These are phyloP conservation scores for Botrytis byssoidea DNA, from an alignment of 2,329 filamentous ascomycete species.

Conservation along the genomic window DNA sequence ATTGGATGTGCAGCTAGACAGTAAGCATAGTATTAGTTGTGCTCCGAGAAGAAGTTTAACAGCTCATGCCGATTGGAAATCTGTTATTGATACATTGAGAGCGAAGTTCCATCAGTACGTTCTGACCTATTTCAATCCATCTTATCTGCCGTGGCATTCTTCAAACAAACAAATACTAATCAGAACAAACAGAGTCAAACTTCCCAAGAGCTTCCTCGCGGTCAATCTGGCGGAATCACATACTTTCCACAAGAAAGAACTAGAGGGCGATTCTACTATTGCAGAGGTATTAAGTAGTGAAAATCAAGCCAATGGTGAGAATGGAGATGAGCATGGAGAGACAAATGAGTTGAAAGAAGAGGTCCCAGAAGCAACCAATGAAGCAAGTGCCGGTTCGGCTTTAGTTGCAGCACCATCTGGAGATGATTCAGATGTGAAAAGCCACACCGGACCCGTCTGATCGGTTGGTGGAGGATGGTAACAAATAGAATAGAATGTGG, in stretches of 20 bases:
- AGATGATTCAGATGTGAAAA: neutral
- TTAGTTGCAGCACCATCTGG: neutral
- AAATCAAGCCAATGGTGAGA: neutral
- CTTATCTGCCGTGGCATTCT: neutral
- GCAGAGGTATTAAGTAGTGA: neutral
- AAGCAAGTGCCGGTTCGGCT: neutral
- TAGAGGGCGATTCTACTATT: conserved; percentile 1
- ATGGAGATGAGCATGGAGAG: neutral
- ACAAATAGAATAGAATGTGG: neutral
- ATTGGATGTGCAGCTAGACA: conserved; percentile 92
- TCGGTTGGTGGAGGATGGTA: neutral
- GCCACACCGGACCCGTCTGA: neutral
- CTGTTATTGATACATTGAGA: conserved; percentile 91
- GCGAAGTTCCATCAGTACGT: conserved; percentile 91
- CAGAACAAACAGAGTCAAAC: conserved; percentile 35
- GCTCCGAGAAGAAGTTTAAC: conserved; percentile 88
- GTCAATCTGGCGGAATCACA: conserved; percentile 41
- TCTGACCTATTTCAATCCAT: neutral
- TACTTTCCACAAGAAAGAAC: conserved; percentile 39
- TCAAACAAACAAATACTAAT: neutral
- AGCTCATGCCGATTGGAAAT: conserved; percentile 90
- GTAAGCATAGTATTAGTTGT: conserved; percentile 92
- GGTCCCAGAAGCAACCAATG: neutral
- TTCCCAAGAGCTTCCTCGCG: conserved; percentile 41
- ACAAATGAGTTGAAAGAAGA: neutral